These are phyloP conservation scores for Plasmodium falciparum DNA, from an alignment of 169 alveolate species.

Conservation along the genomic window DNA sequence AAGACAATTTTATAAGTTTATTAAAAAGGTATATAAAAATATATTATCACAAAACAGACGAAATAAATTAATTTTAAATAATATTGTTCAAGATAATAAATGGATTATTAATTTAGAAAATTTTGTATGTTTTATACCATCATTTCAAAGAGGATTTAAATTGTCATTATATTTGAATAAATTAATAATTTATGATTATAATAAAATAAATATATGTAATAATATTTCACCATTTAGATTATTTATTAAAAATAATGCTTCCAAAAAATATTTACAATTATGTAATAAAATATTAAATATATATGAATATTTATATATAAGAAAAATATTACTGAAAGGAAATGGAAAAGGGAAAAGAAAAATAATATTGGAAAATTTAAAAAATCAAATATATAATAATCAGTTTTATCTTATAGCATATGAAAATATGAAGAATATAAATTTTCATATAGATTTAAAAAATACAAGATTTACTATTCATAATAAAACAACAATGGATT, in stretches of 20 bases:
- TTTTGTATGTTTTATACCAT: slow-evolving; percentile 31
- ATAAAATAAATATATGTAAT: slow-evolving; percentile 58
- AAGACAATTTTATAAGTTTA: slow-evolving; percentile 29
- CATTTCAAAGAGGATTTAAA: slow-evolving; percentile 52
- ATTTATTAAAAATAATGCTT: slow-evolving; percentile 30
- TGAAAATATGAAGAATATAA: slow-evolving; percentile 27
- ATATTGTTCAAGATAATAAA: slow-evolving; percentile 34
- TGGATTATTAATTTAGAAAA: slow-evolving; percentile 50
- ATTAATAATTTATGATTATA: slow-evolving; percentile 64
- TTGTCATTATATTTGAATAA: slow-evolving; percentile 37
- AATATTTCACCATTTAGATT: slow-evolving; percentile 55
- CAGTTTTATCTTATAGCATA: slow-evolving; percentile 59
- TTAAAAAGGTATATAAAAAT: slow-evolving; percentile 44
- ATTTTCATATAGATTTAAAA: slow-evolving; percentile 19
- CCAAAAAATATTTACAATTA: slow-evolving; percentile 19
- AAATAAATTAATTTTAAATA: slow-evolving; percentile 23
- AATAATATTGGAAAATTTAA: neutral
- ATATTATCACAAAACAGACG: slow-evolving; percentile 22
- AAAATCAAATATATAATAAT: slow-evolving; percentile 54
- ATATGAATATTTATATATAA: slow-evolving; percentile 20
- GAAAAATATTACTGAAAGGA: slow-evolving; percentile 14
- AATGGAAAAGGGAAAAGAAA: slow-evolving; percentile 52
- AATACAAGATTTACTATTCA: slow-evolving; percentile 63
- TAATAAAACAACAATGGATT: slow-evolving; percentile 49
- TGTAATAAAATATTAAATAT: slow-evolving; percentile 53